Percentiles rank a stretch among this genome's conserved stretches.
phyloP scores from a whole-genome alignment of 225 moss, liverwort and hornwort genomes.

The Straminergon stramineum region DNA sequence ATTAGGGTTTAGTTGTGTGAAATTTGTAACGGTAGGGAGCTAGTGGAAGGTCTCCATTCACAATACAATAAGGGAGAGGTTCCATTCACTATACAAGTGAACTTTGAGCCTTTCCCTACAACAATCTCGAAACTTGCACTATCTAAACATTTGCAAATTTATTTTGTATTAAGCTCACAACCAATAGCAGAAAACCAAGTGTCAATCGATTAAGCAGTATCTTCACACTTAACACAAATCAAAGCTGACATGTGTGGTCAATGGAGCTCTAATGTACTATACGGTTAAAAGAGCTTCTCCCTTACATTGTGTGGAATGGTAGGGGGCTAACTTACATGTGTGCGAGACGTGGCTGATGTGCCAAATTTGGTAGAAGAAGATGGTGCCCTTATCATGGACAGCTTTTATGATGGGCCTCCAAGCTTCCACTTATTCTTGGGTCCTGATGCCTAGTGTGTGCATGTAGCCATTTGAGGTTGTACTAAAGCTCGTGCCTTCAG shows the following conservation, averaged over 20 bases:
- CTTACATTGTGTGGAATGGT: not conserved
- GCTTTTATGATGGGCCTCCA: slow-evolving; percentile 38
- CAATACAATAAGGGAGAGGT: not conserved
- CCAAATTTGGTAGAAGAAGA: slow-evolving; percentile 40
- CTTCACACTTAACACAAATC: not conserved
- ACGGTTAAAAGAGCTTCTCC: too few species aligned
- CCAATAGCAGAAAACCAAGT: too few species aligned
- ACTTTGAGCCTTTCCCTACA: not conserved
- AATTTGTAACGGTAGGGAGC: too few species aligned
- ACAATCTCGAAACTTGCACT: not conserved
- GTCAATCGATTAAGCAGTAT: too few species aligned
- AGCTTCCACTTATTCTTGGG: slow-evolving; percentile 23
- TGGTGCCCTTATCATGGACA: slow-evolving; percentile 22
- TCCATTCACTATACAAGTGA: not conserved
- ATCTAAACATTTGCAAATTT: not conserved
- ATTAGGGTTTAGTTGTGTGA: not conserved
- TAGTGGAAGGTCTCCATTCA: not conserved
- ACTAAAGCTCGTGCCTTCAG: slow-evolving; percentile 28
- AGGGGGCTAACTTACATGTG: slow-evolving; percentile 1
- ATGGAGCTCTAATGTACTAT: too few species aligned
- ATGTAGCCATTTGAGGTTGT: slow-evolving; percentile 23
- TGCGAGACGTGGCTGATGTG: slow-evolving; percentile 24
- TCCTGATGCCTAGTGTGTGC: slow-evolving; percentile 15
- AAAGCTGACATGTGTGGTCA: too few species aligned
- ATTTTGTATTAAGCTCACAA: not conserved